Conservation (phyloP, 805 yeast species). For the Myxozyma kluyveri region DNA sequence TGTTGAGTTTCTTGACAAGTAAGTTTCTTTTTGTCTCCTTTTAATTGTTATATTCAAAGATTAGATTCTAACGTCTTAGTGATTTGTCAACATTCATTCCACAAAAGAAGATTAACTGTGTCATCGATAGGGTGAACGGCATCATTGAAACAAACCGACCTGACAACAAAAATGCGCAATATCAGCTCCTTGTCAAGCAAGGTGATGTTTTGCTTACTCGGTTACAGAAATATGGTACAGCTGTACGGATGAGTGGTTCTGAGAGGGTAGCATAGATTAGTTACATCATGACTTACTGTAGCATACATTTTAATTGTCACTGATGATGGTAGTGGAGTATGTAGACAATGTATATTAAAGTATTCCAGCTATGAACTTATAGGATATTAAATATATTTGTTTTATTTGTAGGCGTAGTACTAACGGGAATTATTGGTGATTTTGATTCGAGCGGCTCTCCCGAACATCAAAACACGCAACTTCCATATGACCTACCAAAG, state of each 20-base stretch:
- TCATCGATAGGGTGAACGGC: constrained; percentile 89
- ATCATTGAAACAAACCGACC: constrained; percentile 94
- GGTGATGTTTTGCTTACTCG: constrained; percentile 92
- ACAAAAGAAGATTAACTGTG: constrained; percentile 88
- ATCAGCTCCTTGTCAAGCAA: constrained; percentile 80
- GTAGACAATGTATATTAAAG: too few species aligned
- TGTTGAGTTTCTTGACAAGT: constrained; percentile 71
- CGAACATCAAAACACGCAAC: too few species aligned
- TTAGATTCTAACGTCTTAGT: constrained; percentile 32
- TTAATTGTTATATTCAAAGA: background rate
- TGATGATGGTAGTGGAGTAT: too few species aligned
- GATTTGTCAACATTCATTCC: constrained; percentile 91
- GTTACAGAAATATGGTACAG: constrained; percentile 94
- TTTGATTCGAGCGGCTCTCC: too few species aligned
- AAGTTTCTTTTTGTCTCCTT: constrained; percentile 1
- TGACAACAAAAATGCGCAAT: constrained; percentile 92
- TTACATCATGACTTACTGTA: too few species aligned
- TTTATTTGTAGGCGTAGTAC: too few species aligned
- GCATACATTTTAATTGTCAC: too few species aligned
- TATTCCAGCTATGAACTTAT: too few species aligned
- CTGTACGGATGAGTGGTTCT: constrained; percentile 91
- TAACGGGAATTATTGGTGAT: too few species aligned
- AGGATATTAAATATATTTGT: too few species aligned
- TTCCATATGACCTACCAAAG: too few species aligned
- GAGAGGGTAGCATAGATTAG: constrained; percentile 44